Conservation (phyloP, 352 stramenopile genomes). For the Phytophthora vignae region DNA sequence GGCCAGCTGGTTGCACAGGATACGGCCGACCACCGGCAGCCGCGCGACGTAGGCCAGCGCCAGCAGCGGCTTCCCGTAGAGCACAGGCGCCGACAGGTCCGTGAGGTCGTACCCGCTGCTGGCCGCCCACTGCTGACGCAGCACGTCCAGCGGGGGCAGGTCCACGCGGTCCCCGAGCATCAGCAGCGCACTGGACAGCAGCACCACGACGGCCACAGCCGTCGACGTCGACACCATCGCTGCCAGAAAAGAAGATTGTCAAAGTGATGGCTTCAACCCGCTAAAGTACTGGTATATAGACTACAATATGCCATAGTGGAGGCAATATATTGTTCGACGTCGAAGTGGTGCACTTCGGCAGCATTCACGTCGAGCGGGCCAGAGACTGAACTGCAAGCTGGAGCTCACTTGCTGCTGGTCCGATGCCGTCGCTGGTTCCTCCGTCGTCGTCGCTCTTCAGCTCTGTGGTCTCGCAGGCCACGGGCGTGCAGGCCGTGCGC, state of each 20-base stretch:
- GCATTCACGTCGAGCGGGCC: conserved; percentile 4
- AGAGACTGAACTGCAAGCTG: not conserved
- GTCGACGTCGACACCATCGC: conserved; percentile 47
- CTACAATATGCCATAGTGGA: not conserved
- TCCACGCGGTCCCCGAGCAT: conserved; percentile 58
- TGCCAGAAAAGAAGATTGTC: not conserved
- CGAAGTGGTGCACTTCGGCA: not conserved
- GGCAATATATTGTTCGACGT: conserved; percentile 2
- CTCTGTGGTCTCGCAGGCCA: conserved; percentile 53
- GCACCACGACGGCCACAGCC: conserved; percentile 48
- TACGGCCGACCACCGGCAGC: conserved; percentile 55
- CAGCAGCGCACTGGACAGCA: conserved; percentile 56
- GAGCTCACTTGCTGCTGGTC: not conserved
- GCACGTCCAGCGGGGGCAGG: conserved; percentile 41
- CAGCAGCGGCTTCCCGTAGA: conserved; percentile 60
- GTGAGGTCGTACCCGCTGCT: conserved; percentile 59
- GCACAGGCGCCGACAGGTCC: conserved; percentile 52
- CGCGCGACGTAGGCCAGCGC: conserved; percentile 55
- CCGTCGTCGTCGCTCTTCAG: conserved; percentile 42
- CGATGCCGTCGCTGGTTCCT: conserved; percentile 53
- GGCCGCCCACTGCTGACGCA: conserved; percentile 46
- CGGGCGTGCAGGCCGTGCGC: conserved; percentile 50
- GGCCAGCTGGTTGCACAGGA: conserved; percentile 55
- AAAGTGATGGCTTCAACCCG: conserved; percentile 6
- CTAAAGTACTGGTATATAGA: not conserved